Conservation (phyloP, 129 eudicot species). For the Rutidosis leptorrhynchoides region DNA sequence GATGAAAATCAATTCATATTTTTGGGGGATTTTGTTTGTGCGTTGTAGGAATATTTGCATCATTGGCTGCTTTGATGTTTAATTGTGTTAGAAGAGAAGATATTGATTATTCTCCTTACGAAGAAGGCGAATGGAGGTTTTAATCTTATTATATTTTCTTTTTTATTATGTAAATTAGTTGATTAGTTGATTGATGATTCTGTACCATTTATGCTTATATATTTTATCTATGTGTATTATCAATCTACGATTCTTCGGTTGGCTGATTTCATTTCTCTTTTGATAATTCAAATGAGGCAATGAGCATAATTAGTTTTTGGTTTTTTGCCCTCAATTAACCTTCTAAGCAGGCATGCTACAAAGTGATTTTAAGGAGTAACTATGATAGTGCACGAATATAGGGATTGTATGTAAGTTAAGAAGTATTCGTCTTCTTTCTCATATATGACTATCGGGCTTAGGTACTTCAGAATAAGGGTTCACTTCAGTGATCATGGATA, state of each 20-base stretch:
- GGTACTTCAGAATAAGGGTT: not conserved
- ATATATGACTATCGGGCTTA: not conserved
- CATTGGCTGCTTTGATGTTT: slow-evolving; percentile 97
- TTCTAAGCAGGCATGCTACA: not conserved
- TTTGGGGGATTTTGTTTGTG: slow-evolving; percentile 4
- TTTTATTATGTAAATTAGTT: not conserved
- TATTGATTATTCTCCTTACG: slow-evolving; percentile 91
- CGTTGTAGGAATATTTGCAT: slow-evolving; percentile 84
- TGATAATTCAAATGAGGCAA: not conserved
- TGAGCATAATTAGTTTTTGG: slow-evolving; percentile 4
- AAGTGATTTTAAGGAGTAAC: not conserved
- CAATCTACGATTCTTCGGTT: not conserved
- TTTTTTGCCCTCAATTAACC: not conserved
- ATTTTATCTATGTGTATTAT: not conserved
- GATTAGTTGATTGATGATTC: not conserved
- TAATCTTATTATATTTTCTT: not conserved
- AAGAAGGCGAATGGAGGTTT: slow-evolving; percentile 99
- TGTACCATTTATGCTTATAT: not conserved
- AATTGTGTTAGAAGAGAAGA: slow-evolving; percentile 92
- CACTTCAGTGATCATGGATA: not conserved
- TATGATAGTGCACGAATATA: not conserved
- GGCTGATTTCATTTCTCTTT: slow-evolving; percentile 10
- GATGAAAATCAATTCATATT: not conserved
- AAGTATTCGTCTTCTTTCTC: not conserved
- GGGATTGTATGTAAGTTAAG: not conserved